phyloP scores from a whole-genome alignment of 2,329 filamentous ascomycete species.

The Diaporthe citri region DNA sequence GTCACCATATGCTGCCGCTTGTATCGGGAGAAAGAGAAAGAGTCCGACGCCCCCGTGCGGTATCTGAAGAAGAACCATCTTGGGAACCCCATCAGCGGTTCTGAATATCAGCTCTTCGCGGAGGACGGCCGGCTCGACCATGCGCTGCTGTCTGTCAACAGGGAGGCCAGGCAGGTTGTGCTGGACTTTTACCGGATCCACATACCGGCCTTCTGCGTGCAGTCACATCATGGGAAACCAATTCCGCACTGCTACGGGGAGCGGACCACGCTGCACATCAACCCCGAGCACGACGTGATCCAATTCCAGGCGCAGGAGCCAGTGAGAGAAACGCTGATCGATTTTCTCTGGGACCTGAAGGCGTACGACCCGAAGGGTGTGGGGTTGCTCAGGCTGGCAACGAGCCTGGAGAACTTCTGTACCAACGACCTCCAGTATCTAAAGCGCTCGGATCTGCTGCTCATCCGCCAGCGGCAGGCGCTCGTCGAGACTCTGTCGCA shows the following conservation, averaged over 20 bases:
- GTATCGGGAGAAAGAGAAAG: not conserved
- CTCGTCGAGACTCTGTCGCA: slow-evolving; percentile 40
- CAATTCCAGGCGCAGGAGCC: slow-evolving; percentile 30
- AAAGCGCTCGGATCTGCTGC: slow-evolving; percentile 26
- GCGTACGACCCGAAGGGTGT: slow-evolving; percentile 35
- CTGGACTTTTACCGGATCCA: slow-evolving; percentile 32
- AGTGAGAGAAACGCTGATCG: slow-evolving; percentile 31
- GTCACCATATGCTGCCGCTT: not conserved
- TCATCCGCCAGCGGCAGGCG: slow-evolving; percentile 38
- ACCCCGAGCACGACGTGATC: slow-evolving; percentile 36
- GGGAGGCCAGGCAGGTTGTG: slow-evolving; percentile 24
- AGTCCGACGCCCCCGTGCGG: slow-evolving; percentile 4
- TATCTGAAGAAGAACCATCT: slow-evolving; percentile 36
- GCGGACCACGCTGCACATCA: slow-evolving; percentile 24
- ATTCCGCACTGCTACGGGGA: not conserved
- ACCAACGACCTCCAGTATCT: slow-evolving; percentile 27
- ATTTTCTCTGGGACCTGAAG: slow-evolving; percentile 39
- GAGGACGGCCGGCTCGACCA: slow-evolving; percentile 1
- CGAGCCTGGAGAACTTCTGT: slow-evolving; percentile 8
- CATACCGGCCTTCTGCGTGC: not conserved
- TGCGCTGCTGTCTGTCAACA: slow-evolving; percentile 32
- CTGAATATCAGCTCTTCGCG: not conserved
- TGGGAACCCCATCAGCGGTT: slow-evolving; percentile 34
- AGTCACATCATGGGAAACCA: not conserved
- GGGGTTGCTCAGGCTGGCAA: slow-evolving; percentile 31